Conservation (phyloP, 768 basidiomycete genomes). For the Suillus weaverae region DNA sequence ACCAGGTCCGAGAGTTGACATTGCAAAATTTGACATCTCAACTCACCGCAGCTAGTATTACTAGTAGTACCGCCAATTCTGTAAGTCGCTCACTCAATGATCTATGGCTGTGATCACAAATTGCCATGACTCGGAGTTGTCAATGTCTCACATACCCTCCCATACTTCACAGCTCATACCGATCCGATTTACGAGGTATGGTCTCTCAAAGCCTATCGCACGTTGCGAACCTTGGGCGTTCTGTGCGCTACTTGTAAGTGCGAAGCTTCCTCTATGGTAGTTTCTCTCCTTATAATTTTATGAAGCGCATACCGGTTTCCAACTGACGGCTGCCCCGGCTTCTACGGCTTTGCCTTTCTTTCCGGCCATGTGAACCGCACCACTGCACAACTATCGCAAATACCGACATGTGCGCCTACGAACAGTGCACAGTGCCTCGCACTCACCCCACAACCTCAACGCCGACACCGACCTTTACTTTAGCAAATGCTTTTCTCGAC, state of each 20-base stretch:
- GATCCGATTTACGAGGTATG: too few relatives aligned
- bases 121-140: too few relatives aligned
- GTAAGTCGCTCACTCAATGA: too few relatives aligned
- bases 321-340: conserved; percentile 27
- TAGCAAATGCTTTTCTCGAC: conserved; percentile 11
- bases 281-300: neutral
- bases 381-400: conserved; percentile 19
- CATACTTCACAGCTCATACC: too few relatives aligned
- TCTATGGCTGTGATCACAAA: too few relatives aligned
- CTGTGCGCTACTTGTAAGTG: conserved; percentile 9
- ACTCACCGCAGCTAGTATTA: too few relatives aligned
- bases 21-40: too few relatives aligned
- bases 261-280: neutral
- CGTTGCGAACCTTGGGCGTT: too few relatives aligned
- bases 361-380: conserved; percentile 25
- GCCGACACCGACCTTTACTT: conserved; percentile 20
- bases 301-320: conserved; percentile 30
- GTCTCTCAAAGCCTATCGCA: too few relatives aligned
- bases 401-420: conserved; percentile 13
- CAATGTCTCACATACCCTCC: too few relatives aligned
- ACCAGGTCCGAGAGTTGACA: too few relatives aligned
- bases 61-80: too few relatives aligned
- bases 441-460: conserved; percentile 29
- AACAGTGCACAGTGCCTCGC: conserved; percentile 16
- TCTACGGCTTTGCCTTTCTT: conserved; percentile 28